Evolutionary conservation across 768 basidiomycete genomes (phyloP).

Genomic region (Cystofilobasidium ferigula): DNA sequence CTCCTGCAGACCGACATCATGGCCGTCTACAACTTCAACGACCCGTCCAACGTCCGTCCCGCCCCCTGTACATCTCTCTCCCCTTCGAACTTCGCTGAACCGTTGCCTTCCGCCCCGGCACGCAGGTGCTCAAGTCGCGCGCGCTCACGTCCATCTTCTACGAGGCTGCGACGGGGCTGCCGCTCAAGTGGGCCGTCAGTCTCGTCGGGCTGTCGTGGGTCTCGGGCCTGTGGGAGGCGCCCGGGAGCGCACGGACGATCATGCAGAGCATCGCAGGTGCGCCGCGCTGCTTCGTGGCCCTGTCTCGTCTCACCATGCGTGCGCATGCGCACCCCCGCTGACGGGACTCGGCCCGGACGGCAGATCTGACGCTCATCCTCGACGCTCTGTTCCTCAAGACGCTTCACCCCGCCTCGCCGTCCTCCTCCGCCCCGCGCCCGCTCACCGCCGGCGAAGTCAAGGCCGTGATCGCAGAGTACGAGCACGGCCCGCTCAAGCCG

Average conservation of each 20-base stretch:
- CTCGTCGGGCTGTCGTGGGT: conserved; percentile 5
- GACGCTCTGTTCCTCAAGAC: conserved; percentile 14
- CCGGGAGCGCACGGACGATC: conserved; percentile 14
- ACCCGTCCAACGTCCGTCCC: background rate
- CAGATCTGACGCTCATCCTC: conserved; percentile 23
- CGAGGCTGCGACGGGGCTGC: conserved; percentile 22
- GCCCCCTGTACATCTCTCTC: background rate
- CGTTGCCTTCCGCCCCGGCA: background rate
- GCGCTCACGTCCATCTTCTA: conserved; percentile 15
- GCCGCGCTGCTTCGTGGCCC: background rate
- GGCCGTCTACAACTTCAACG: conserved; percentile 17
- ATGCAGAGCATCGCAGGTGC: conserved; percentile 20
- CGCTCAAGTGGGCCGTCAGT: conserved; percentile 23
- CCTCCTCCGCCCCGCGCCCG: background rate
- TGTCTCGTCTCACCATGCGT: background rate
- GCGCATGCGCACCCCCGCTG: no score
- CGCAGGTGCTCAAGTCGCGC: conserved; percentile 8
- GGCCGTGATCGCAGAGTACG: conserved; percentile 14
- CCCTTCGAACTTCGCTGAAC: background rate
- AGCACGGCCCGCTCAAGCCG: conserved; percentile 8
- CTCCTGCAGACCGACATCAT: conserved; percentile 21
- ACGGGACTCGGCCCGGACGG: no score
- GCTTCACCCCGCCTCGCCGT: background rate
- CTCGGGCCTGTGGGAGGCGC: conserved; percentile 21
- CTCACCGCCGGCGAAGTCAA: conserved; percentile 12